phyloP scores from a whole-genome alignment of 495 filamentous ascomycete genomes.

The Cercophora scortea region DNA sequence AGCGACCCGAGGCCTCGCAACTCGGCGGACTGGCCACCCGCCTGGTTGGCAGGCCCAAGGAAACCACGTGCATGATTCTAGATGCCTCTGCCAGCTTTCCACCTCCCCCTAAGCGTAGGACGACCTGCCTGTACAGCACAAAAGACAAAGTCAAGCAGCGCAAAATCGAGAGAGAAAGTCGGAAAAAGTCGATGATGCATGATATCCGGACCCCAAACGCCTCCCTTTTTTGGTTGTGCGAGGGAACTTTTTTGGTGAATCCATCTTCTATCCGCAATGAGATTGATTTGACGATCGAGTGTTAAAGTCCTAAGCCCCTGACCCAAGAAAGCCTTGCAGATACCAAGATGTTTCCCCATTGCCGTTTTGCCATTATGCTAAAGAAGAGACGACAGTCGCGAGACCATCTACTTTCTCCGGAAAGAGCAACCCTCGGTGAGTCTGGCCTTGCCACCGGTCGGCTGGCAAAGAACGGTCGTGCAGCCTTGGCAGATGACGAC shows the following conservation, averaged over 20 bases:
- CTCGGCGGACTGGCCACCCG: constrained; percentile 22
- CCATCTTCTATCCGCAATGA: constrained; percentile 71
- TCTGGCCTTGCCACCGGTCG: constrained; percentile 92
- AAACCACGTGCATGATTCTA: constrained; percentile 34
- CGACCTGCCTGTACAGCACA: constrained; percentile 31
- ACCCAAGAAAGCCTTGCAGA: constrained; percentile 41
- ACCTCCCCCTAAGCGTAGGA: constrained; percentile 40
- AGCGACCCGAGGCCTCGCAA: constrained; percentile 50
- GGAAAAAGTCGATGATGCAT: constrained; percentile 53
- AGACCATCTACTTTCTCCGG: constrained; percentile 85
- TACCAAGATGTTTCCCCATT: constrained; percentile 36
- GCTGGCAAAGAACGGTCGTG: constrained; percentile 96
- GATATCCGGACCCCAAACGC: constrained; percentile 83
- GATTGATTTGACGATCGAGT: constrained; percentile 32
- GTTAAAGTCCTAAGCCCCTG: constrained; percentile 41
- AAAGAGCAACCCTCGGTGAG: constrained; percentile 99
- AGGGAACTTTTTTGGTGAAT: constrained; percentile 48
- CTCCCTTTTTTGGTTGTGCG: constrained; percentile 32
- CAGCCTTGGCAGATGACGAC: constrained; percentile 98
- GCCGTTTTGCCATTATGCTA: constrained; percentile 35
- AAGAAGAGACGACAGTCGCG: constrained; percentile 38
- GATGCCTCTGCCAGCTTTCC: constrained; percentile 45
- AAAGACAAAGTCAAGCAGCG: constrained; percentile 23
- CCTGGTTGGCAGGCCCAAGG: constrained; percentile 16
- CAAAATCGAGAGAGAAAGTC: constrained; percentile 29